Conservation (phyloP, 2,329 filamentous ascomycete species). For the Neobulgaria alba region DNA sequence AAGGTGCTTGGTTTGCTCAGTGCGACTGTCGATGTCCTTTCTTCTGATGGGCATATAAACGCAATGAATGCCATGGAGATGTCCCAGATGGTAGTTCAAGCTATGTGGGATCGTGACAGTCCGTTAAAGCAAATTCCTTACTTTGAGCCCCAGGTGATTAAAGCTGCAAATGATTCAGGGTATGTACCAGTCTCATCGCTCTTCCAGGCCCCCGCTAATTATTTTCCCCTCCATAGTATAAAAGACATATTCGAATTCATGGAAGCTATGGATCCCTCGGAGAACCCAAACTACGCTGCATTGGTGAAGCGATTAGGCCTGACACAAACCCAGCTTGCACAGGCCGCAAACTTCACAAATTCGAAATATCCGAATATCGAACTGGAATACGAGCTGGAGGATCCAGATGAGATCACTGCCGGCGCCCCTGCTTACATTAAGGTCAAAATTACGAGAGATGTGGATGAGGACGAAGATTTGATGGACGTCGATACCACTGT, state of each 20-base stretch:
- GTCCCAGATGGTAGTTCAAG: slow-evolving; percentile 98
- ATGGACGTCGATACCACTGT: slow-evolving; percentile 72
- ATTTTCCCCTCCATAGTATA: slow-evolving; percentile 49
- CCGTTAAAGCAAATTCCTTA: slow-evolving; percentile 97
- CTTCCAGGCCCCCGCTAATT: too few relatives aligned
- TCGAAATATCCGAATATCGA: slow-evolving; percentile 93
- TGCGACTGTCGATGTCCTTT: slow-evolving; percentile 89
- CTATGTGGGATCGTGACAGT: slow-evolving; percentile 97
- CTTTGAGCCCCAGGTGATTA: slow-evolving; percentile 75
- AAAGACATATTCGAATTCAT: slow-evolving; percentile 97
- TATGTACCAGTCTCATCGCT: too few relatives aligned
- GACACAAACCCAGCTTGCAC: slow-evolving; percentile 69
- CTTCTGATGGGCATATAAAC: slow-evolving; percentile 91
- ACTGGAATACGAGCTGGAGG: slow-evolving; percentile 78
- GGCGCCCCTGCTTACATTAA: slow-evolving; percentile 76
- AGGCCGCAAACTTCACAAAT: slow-evolving; percentile 94
- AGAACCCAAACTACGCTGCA: slow-evolving; percentile 72
- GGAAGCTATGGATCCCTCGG: slow-evolving; percentile 95
- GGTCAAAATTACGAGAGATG: slow-evolving; percentile 75
- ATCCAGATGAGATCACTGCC: slow-evolving; percentile 69
- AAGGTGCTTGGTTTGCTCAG: slow-evolving; percentile 83
- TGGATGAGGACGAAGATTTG: slow-evolving; percentile 60
- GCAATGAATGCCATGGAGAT: slow-evolving; percentile 99
- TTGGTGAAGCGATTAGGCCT: slow-evolving; percentile 73
- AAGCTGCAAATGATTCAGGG: slow-evolving; percentile 71